Conservation (phyloP, 2,329 filamentous ascomycete genomes). For the Botrytis cinerea region DNA sequence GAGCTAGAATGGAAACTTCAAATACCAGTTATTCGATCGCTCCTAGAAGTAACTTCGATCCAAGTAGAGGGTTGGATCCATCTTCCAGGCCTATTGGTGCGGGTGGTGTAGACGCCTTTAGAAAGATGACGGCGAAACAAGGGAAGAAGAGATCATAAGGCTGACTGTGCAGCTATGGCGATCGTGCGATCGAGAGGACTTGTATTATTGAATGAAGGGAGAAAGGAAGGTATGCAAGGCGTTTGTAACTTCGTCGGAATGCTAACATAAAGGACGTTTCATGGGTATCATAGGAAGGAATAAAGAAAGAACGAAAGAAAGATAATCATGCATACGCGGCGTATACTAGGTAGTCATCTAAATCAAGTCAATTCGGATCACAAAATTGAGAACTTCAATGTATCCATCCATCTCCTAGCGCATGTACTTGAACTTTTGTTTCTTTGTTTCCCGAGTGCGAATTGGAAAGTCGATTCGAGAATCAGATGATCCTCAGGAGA, state of each 20-base stretch:
- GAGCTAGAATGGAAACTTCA: slow-evolving; percentile 50
- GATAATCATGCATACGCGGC: slow-evolving; percentile 8
- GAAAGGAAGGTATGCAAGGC: slow-evolving; percentile 10
- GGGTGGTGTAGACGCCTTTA: slow-evolving; percentile 64
- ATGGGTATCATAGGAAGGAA: slow-evolving; percentile 18
- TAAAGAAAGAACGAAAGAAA: slow-evolving; percentile 3
- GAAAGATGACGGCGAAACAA: slow-evolving; percentile 63
- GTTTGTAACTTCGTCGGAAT: slow-evolving; percentile 13
- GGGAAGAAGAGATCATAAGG: slow-evolving; percentile 47
- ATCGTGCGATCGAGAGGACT: not conserved
- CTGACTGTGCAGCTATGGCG: not conserved
- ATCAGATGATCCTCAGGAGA: slow-evolving; percentile 16
- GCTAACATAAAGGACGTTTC: slow-evolving; percentile 7
- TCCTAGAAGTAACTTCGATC: slow-evolving; percentile 60
- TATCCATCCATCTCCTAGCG: not conserved
- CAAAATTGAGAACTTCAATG: slow-evolving; percentile 6
- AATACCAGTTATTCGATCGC: slow-evolving; percentile 43
- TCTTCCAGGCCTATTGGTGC: slow-evolving; percentile 59
- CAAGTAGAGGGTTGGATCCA: slow-evolving; percentile 51
- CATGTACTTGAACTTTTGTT: not conserved
- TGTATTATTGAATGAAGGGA: slow-evolving; percentile 15
- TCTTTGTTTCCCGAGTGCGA: not conserved
- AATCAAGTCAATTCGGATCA: not conserved
- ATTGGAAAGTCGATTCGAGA: slow-evolving; percentile 6
- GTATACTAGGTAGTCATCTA: slow-evolving; percentile 1